Evolutionary conservation across 129 eudicot genomes (phyloP), one percentile per base, ranked within the genome.

Genomic region (Centella asiatica): DNA sequence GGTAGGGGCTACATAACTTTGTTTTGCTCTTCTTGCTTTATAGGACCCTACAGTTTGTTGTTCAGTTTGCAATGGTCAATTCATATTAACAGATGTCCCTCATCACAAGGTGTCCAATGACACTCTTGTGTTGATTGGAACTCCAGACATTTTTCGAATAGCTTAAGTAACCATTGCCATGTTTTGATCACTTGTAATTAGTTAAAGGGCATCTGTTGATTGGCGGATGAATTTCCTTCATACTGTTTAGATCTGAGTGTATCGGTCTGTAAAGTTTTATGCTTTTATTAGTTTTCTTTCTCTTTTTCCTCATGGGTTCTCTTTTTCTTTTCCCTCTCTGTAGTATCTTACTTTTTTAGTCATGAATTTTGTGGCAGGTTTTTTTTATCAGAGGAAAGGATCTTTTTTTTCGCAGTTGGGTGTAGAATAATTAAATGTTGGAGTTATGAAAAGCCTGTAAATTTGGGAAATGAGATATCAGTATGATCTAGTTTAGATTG

Each of bases 401-500:
- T 75, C 72, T 44, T 23, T 33, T 72, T 58, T 72, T n/a, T 6
- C 20, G 39, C 40, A 27, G 14, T 9, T 54, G 17, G 60, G 24
- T 6, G 24, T 34, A 37, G 33, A 20, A 56, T 29, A 36, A 29
- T 34, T 26, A 45, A 52, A 47, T 50, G 69, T 64, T 64, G 68
- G 75, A 10, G 19, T 20, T 0, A 31, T 54, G 37, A 52, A 60
- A 69, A 60, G 72, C 55, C 73, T 42, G 55, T 33, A 24, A 47
- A 18, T 79, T 73, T 55, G 39, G 65, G 74, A 67, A 34, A 59
- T 66, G 71, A 59, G 66, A 60, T 72, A 74, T 72, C 85, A 84
- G 82, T 87, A 90, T 74, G 87, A 85, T 80, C 61, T 80, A 74
- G 75, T 82, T 67, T 77, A 69, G 86, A 60, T 65, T 44, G 77